These are phyloP conservation scores for Citrullus amarus DNA, from an alignment of 306 rosid species.

Conservation along the genomic window DNA sequence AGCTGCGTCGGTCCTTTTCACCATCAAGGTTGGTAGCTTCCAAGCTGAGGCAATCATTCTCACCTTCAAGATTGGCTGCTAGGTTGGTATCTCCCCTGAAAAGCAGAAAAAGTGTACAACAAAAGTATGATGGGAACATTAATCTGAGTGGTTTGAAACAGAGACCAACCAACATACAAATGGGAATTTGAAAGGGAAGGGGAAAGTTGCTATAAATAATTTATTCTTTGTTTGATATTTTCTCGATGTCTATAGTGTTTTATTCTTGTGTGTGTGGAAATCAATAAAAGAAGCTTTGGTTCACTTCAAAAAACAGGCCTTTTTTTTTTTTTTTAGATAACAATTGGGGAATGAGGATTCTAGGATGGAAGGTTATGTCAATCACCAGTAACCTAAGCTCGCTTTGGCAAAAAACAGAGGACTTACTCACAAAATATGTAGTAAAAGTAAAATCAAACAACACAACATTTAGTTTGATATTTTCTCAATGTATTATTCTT, in stretches of 20 bases:
- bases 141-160: constrained; percentile 44
- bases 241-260: constrained; percentile 42
- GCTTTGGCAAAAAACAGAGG: neutral
- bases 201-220: neutral
- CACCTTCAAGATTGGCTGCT: constrained; percentile 65
- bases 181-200: constrained; percentile 23
- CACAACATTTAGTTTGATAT: neutral
- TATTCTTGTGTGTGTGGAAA: neutral
- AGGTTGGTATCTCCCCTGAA: constrained; percentile 66
- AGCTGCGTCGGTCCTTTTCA: constrained; percentile 52
- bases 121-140: constrained; percentile 24
- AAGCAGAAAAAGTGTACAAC: constrained; percentile 39
- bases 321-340: too few relatives aligned
- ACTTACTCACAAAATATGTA: neutral
- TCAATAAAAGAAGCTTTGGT: neutral
- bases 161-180: constrained; percentile 30
- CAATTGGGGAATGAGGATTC: too few relatives aligned
- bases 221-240: constrained; percentile 17
- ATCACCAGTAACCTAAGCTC: too few relatives aligned
- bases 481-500: neutral
- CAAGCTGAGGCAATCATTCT: constrained; percentile 52
- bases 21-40: constrained; percentile 17
- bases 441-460: neutral
- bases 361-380: too few relatives aligned
- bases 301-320: neutral